These are phyloP conservation scores for Lipomyces mesembrius DNA, from an alignment of 805 yeast species.

Conservation along the genomic window DNA sequence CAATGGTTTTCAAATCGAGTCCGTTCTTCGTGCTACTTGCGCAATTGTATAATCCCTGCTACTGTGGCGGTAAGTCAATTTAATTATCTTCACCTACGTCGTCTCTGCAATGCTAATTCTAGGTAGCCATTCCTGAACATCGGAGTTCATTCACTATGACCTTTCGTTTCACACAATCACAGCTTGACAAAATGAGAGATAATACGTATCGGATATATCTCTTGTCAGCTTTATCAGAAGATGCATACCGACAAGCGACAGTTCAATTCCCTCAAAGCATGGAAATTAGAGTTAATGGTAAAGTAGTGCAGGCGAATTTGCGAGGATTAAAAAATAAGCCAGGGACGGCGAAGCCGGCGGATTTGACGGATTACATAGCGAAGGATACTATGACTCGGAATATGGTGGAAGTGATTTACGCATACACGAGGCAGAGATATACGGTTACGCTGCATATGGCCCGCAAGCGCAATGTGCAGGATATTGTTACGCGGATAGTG, in stretches of 20 bases:
- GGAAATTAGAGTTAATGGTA: slow-evolving; percentile 66
- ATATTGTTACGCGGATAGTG: slow-evolving; percentile 51
- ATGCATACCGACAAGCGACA: slow-evolving; percentile 35
- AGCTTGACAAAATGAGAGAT: slow-evolving; percentile 48
- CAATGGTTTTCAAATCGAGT: slow-evolving; percentile 36
- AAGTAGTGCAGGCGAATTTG: slow-evolving; percentile 56
- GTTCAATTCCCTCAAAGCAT: slow-evolving; percentile 73
- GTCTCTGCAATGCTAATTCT: background rate
- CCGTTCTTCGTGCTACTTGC: slow-evolving; percentile 41
- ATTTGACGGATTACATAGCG: slow-evolving; percentile 60
- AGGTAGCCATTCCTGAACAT: slow-evolving; percentile 16
- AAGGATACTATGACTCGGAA: slow-evolving; percentile 44
- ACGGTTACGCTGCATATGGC: slow-evolving; percentile 64
- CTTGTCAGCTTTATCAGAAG: slow-evolving; percentile 51
- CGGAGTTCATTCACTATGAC: slow-evolving; percentile 18
- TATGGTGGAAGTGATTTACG: slow-evolving; percentile 59
- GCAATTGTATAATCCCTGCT: slow-evolving; percentile 36
- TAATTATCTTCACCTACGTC: background rate
- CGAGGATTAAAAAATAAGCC: slow-evolving; percentile 76
- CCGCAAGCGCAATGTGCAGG: slow-evolving; percentile 51
- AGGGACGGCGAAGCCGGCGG: slow-evolving; percentile 84
- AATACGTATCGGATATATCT: slow-evolving; percentile 52
- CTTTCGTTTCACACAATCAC: slow-evolving; percentile 54
- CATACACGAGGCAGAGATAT: slow-evolving; percentile 58
- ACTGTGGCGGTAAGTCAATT: slow-evolving; percentile 19